A percentile compares a stretch with the other conserved stretches of the same genome.
These are phyloP conservation scores for Closterium sp. DNA, from an alignment of 139 green algal species.

Conservation along the genomic window DNA sequence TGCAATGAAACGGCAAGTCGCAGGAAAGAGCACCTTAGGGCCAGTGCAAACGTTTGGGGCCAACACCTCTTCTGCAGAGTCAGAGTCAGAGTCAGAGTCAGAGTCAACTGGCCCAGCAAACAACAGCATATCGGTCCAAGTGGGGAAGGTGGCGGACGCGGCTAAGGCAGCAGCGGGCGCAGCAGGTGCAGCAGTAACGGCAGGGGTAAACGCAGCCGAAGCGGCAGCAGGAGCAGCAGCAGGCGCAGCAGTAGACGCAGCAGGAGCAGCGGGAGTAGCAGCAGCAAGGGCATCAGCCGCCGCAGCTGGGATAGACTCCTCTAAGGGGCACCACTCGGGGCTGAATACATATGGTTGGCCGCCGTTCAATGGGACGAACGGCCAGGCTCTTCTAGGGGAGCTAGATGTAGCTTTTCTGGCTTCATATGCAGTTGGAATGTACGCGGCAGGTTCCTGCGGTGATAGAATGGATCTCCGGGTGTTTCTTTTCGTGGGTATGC, in stretches of 20 bases:
- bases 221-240: not conserved
- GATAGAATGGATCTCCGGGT: constrained; percentile 79
- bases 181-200: not conserved
- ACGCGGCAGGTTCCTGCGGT: constrained; percentile 79
- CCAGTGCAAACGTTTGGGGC: not conserved
- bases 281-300: not conserved
- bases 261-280: not conserved
- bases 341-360: constrained; percentile 77
- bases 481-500: constrained; percentile 85
- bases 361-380: constrained; percentile 77
- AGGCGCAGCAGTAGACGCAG: not conserved
- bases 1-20: not conserved
- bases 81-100: not conserved
- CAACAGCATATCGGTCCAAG: not conserved
- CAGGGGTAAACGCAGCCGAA: not conserved
- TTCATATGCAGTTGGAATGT: constrained; percentile 87
- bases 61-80: not conserved
- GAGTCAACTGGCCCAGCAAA: not conserved
- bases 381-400: constrained; percentile 75
- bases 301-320: not conserved
- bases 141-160: not conserved
- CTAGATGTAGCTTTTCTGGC: constrained; percentile 86
- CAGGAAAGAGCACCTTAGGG: not conserved
- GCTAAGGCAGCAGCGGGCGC: not conserved
- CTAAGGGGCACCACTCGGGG: not conserved